Evolutionary conservation across 2,329 filamentous ascomycete species (phyloP).

Genomic region (Pseudogymnoascus sp.): DNA sequence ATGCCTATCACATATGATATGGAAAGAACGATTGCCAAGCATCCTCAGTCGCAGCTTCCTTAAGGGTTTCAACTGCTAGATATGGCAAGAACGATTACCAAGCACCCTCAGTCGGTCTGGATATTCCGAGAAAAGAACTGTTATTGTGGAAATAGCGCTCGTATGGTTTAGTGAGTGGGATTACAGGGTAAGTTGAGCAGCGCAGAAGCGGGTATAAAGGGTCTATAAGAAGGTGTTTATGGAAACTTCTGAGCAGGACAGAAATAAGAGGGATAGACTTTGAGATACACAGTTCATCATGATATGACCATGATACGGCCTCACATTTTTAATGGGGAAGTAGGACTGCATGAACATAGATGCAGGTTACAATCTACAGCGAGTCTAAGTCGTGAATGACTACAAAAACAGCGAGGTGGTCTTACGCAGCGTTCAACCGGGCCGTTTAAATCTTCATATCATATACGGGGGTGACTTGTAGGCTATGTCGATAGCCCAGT

Average conservation of each 20-base stretch:
- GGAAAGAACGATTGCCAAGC: too few species aligned
- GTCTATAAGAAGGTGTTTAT: background rate
- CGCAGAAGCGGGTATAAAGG: too few species aligned
- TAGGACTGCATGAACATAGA: background rate
- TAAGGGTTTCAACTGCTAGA: too few species aligned
- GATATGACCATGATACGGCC: background rate
- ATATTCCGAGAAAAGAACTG: too few species aligned
- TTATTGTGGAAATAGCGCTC: background rate
- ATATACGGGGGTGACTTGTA: too few species aligned
- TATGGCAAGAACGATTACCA: too few species aligned
- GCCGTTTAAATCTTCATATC: too few species aligned
- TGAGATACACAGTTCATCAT: background rate
- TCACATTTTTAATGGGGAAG: background rate
- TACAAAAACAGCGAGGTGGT: background rate
- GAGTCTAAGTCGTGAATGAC: background rate
- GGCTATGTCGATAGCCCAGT: too few species aligned
- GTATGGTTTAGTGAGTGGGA: background rate
- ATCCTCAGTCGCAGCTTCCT: too few species aligned
- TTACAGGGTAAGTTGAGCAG: background rate
- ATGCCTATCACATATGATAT: background rate
- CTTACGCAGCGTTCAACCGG: background rate
- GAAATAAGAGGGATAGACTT: background rate
- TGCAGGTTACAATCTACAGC: background rate
- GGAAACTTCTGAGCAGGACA: background rate
- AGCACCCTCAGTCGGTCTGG: background rate